Evolutionary conservation across 257 asterid genomes (phyloP), one percentile per base, ranked within the genome.

Genomic region (Echites panduratus): DNA sequence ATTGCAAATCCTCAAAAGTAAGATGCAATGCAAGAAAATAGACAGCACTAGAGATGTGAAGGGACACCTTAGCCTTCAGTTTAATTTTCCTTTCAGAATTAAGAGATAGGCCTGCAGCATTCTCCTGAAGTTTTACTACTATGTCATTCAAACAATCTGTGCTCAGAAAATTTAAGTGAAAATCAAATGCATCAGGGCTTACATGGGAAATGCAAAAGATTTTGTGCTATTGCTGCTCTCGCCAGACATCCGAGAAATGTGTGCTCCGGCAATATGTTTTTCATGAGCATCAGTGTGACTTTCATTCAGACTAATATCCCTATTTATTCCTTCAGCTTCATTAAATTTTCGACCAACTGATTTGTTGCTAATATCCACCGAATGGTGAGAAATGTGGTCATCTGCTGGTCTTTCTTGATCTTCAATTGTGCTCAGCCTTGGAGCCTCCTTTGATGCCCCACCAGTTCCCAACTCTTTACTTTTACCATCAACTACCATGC

Each of bases 171-270:
- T 62, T 63, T 63, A 20, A n/a, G 7, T 9, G 19, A 45, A 66
- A 66, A 66, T 44, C 22, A n/a, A n/a, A 41, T 66, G 29, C 10
- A 24, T 44, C 19, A 7, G 7, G 22, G 59, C 83, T 75, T 77
- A 84, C 90, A 68, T 38, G 40, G 90, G 81, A 76, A 88, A 81
- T 5, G 91, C 88, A 72, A 84, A 86, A 54, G 94, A 88, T 75
- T 59, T 83, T 78, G 80, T 79, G 84, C 94, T 88, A 1, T 78
- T 61, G 67, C 64, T 56, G 52, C 94, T 86, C 77, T 77, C 91
- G 4, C 43, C 72, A 0, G 88, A 79, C 17, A 74, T 75, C 24
- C 70, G 88, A 17, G 78, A 45, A 17, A 56, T 44, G 5, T 78
- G 62, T 7, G 38, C 71, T 14, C 52, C 68, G 0, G 77, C 24